Conservation (phyloP, 129 eudicot species). For the Helichrysum umbraculigerum region DNA sequence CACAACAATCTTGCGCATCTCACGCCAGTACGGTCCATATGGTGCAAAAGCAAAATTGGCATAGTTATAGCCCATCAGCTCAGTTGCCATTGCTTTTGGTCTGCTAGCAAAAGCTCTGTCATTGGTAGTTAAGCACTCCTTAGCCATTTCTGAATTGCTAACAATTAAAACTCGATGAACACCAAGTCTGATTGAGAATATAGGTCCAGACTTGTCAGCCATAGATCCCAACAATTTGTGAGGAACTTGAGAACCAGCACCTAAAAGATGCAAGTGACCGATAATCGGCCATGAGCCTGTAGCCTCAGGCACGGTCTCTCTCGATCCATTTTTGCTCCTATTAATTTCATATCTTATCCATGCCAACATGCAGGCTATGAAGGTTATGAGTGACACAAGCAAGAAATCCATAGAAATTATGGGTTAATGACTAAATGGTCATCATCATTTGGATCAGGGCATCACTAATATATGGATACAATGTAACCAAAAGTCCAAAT, state of each 20-base stretch:
- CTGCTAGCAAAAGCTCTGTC: conserved; percentile 30
- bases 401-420: too few relatives aligned
- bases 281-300: conserved; percentile 40
- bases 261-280: conserved; percentile 34
- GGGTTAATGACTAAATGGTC: too few relatives aligned
- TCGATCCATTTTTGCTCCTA: neutral
- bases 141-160: conserved; percentile 23
- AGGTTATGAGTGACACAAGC: neutral
- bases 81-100: conserved; percentile 23
- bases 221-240: conserved; percentile 30
- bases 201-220: conserved; percentile 39
- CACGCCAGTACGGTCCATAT: conserved; percentile 32
- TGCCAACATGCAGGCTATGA: neutral
- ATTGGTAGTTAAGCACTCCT: conserved; percentile 31
- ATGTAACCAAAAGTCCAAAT: too few relatives aligned
- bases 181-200: conserved; percentile 34
- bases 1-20: conserved; percentile 18
- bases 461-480: too few relatives aligned
- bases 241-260: conserved; percentile 21
- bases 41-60: conserved; percentile 16
- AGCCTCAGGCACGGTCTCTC: conserved; percentile 21
- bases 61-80: conserved; percentile 26
- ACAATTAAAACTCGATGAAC: conserved; percentile 18
- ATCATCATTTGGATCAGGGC: too few relatives aligned
- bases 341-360: neutral